Evolutionary conservation across 805 yeast genomes (phyloP).

Genomic region (Pichia ethanolica): DNA sequence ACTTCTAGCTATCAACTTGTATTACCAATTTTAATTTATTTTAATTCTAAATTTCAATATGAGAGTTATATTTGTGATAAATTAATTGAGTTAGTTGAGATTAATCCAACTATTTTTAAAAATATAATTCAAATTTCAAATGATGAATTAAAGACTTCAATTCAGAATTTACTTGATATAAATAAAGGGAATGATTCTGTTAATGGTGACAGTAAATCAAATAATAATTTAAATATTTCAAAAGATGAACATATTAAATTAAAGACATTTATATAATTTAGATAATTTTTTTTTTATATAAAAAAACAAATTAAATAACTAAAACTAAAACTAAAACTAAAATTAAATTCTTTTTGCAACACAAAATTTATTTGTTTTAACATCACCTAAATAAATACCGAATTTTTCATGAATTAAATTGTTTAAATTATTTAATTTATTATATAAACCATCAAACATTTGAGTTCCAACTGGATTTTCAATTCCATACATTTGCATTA

Average conservation of each 20-base stretch:
- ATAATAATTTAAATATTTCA: conserved; percentile 8
- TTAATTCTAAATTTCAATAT: conserved; percentile 19
- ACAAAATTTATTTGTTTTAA: conserved; percentile 9
- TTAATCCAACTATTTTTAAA: conserved; percentile 43
- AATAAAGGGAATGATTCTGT: conserved; percentile 13
- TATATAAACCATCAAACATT: conserved; percentile 10
- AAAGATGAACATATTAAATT: conserved; percentile 39
- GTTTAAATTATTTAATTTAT: neutral
- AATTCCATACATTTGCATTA: conserved; percentile 15
- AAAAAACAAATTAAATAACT: no score
- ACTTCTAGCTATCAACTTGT: conserved; percentile 25
- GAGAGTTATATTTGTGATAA: conserved; percentile 38
- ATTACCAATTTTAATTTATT: conserved; percentile 28
- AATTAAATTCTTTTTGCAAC: conserved; percentile 7
- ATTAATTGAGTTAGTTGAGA: conserved; percentile 38
- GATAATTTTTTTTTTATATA: neutral
- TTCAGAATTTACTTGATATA: conserved; percentile 38
- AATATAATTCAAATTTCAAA: conserved; percentile 33
- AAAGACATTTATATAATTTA: conserved; percentile 36
- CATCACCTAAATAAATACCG: conserved; percentile 6
- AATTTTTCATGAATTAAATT: neutral
- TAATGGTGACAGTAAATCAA: neutral
- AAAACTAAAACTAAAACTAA: neutral
- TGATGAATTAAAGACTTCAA: conserved; percentile 32
- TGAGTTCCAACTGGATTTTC: conserved; percentile 7